Conservation (phyloP, 495 filamentous ascomycete species). For the Thermothielavioides terrestris region DNA sequence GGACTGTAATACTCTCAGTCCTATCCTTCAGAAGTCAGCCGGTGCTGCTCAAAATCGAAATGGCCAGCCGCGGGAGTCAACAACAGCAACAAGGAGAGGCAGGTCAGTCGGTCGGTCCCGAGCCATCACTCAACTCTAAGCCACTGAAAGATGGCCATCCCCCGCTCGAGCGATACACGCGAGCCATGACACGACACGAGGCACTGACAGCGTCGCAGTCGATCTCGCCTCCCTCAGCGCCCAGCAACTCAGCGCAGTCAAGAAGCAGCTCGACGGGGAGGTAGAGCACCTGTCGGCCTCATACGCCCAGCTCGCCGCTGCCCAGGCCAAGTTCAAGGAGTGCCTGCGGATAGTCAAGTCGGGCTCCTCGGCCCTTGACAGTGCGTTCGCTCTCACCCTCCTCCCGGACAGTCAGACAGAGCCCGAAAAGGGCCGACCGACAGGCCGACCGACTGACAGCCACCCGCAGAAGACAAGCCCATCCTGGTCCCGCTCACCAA, state of each 20-base stretch:
- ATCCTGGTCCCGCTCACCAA: conserved; percentile 88
- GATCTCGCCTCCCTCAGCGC: conserved; percentile 42
- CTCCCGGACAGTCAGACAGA: no score
- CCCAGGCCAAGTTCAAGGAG: conserved; percentile 85
- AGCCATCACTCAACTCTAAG: neutral
- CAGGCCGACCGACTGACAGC: no score
- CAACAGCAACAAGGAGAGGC: conserved; percentile 13
- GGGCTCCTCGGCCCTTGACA: conserved; percentile 38
- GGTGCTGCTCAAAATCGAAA: neutral
- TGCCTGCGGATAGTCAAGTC: conserved; percentile 67
- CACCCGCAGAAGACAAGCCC: conserved; percentile 42
- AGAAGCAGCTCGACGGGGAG: conserved; percentile 92
- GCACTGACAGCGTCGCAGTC: conserved; percentile 19
- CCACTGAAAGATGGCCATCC: neutral
- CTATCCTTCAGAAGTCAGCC: neutral
- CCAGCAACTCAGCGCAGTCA: conserved; percentile 54
- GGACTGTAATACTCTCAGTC: neutral
- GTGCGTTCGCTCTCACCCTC: no score
- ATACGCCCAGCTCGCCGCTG: conserved; percentile 77
- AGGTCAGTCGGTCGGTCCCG: conserved; percentile 4
- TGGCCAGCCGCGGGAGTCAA: conserved; percentile 15
- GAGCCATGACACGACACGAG: no score
- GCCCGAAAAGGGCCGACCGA: no score
- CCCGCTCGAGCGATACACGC: no score
- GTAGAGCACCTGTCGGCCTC: conserved; percentile 86